Base-by-base conservation (phyloP, 2,329 filamentous ascomycete genomes). In the Rutstroemia sp. region DNA sequence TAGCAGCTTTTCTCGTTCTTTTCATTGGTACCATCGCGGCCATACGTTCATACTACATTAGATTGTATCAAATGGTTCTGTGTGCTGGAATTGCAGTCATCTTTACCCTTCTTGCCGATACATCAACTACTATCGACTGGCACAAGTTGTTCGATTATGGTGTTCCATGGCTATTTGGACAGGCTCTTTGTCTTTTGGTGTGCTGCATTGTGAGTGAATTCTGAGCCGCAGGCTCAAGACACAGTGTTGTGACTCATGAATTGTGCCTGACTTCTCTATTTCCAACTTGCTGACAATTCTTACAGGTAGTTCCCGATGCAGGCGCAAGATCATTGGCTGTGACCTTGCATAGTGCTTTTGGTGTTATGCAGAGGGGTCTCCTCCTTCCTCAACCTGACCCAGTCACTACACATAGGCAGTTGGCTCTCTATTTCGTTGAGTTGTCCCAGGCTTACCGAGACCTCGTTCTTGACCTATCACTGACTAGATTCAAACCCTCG, bases 361-460 rank as follows among this genome's bases (percentile, higher is more conserved):
- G 59, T 9, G 69, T 74, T 5, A 77, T 81, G 73, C 69, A 69
- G 59, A 68, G 73, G 52, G 72, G 71, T 10, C 68, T 77, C 17
- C 63, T 66, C 8, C 63, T 76, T 17, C 71, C 74, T 3, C 68
- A 70, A 27, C 48, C 65, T 46, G 67, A 74, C 56, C 67, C 65
- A 14, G 58, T 68, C 10, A 64, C 60, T 39, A 65, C 71, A 59
- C 73, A 76, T 34, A 72, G 76, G 45, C 70, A 73, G 39, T 68
- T 84, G 17, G 73, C 76, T 4, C 74, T 73, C 58, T 73, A 75
- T 0, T 82, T 82, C 57, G 78, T 83, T 57, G 75, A 79, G 56
- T 71, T 83, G 54, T 82, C 80, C 14, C 73, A 79, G 59, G 76
- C 76, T 2, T 76, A 80, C 58, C 73, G 80, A 65, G 81, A 84